A percentile compares a stretch with the other conserved stretches of the same genome.
Conservation (phyloP, 768 basidiomycete genomes). For the Mycena vitilis region DNA sequence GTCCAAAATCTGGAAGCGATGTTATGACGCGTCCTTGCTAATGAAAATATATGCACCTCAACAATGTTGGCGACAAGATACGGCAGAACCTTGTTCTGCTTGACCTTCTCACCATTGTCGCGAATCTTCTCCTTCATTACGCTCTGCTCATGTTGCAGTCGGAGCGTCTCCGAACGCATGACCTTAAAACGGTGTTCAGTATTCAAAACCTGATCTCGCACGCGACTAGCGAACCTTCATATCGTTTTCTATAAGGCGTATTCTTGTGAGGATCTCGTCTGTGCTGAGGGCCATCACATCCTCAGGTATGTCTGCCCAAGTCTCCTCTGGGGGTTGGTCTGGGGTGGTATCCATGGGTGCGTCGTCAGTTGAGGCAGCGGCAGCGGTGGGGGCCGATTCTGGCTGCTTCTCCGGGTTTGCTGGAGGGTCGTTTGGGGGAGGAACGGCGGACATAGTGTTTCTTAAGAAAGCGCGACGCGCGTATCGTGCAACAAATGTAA, state of each 20-base stretch:
- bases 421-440: conserved; percentile 64
- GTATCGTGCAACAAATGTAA: background rate
- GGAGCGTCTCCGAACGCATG: conserved; percentile 94
- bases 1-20: conserved; percentile 79
- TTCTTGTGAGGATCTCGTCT: conserved; percentile 91
- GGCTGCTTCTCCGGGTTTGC: conserved; percentile 65
- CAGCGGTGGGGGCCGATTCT: conserved; percentile 48
- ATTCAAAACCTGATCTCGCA: background rate
- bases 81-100: conserved; percentile 98
- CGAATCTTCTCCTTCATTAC: conserved; percentile 99
- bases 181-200: conserved; percentile 65
- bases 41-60: conserved; percentile 72
- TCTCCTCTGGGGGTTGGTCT: conserved; percentile 78
- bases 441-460: conserved; percentile 72
- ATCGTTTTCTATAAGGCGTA: conserved; percentile 95
- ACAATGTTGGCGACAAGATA: conserved; percentile 98
- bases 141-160: conserved; percentile 93
- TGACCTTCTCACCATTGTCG: conserved; percentile 98
- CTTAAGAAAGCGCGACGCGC: conserved; percentile 27
- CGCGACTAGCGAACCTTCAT: conserved; percentile 72
- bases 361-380: conserved; percentile 46
- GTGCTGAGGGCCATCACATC: conserved; percentile 82
- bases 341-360: conserved; percentile 80
- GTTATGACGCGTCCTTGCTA: conserved; percentile 16
- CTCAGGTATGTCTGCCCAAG: conserved; percentile 92